Percentiles rank a stretch among this genome's conserved stretches.
These are phyloP conservation scores for Plasmodium berghei DNA, from an alignment of 169 alveolate species.

Conservation along the genomic window DNA sequence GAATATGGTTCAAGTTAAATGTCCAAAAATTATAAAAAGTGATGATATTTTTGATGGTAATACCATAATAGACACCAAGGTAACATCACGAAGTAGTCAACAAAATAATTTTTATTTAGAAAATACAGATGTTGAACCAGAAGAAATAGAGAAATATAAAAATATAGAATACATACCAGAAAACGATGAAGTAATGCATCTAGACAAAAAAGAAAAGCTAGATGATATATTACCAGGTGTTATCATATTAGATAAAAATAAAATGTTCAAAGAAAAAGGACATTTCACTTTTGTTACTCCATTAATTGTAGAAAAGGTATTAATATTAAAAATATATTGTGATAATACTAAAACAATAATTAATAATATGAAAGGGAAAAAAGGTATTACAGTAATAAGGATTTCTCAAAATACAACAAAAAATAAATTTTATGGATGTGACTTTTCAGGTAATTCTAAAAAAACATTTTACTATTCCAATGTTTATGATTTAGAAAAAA, in stretches of 20 bases:
- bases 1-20: slow-evolving; percentile 23
- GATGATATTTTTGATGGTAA: background rate
- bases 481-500: slow-evolving; percentile 4
- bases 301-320: slow-evolving; percentile 30
- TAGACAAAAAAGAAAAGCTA: slow-evolving; percentile 12
- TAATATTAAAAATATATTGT: slow-evolving; percentile 29
- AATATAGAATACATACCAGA: slow-evolving; percentile 56
- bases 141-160: slow-evolving; percentile 38
- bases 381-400: slow-evolving; percentile 26
- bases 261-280: slow-evolving; percentile 36
- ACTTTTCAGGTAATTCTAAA: slow-evolving; percentile 43
- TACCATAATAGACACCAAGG: background rate
- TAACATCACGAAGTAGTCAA: background rate
- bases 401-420: slow-evolving; percentile 17
- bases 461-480: slow-evolving; percentile 23
- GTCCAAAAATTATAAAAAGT: slow-evolving; percentile 31
- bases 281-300: slow-evolving; percentile 46
- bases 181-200: slow-evolving; percentile 38
- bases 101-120: background rate
- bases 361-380: slow-evolving; percentile 22
- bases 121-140: background rate
- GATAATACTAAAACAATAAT: slow-evolving; percentile 38
- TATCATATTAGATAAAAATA: slow-evolving; percentile 33
- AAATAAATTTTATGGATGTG: slow-evolving; percentile 43
- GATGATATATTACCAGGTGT: slow-evolving; percentile 67